Base-by-base conservation (phyloP, 805 yeast species). In the Spathaspora boniae region DNA sequence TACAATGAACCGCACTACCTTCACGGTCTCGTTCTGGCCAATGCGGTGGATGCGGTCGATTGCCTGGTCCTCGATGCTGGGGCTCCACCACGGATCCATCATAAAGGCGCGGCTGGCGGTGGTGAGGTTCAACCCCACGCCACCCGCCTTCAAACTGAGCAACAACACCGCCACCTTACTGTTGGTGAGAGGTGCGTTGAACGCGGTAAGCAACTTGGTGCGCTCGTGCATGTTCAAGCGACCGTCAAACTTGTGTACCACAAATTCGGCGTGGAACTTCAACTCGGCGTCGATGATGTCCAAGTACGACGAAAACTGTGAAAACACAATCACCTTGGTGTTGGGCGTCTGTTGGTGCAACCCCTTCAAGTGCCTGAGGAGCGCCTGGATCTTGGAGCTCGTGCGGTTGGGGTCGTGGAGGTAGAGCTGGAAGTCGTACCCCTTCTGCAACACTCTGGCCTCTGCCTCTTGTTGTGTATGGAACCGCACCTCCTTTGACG, bases 81-180 rank as follows among this genome's bases (percentile, higher is more conserved):
- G 94, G 20, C 93, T 85, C 97, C 97, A 89, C 93, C 96, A 89
- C 0, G 97, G 96, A 51, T 89, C 97, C 86, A 91, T 82, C 75
- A 89, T 71, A 47, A 80, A 87, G 2, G 94, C 97, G 23, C 76
- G 71, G 0, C 86, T 82, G 0, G 97, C 95, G 33, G 81, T 77
- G 0, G 95, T 89, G 41, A 89, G 63, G 51, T 89, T 89, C 43
- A 89, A 66, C 0, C 97, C 97, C 9, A 88, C 96, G 6, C 97
- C 97, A 16, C 97, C 97, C 0, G 96, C 95, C 56, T 87, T 89
- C 43, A 88, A 61, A 6, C 95, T 83, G 14, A 89, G 54, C 16
- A 89, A 61, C 8, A 89, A 54, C 1, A 89, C 72, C 4, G 73
- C 69, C 8, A 65, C 46, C 22, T 51, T 43, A 46, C 56, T 51